Percentiles rank a stretch among this genome's conserved stretches.
phyloP scores from a whole-genome alignment of 2,329 filamentous ascomycete species.

The Fusarium sp. region DNA sequence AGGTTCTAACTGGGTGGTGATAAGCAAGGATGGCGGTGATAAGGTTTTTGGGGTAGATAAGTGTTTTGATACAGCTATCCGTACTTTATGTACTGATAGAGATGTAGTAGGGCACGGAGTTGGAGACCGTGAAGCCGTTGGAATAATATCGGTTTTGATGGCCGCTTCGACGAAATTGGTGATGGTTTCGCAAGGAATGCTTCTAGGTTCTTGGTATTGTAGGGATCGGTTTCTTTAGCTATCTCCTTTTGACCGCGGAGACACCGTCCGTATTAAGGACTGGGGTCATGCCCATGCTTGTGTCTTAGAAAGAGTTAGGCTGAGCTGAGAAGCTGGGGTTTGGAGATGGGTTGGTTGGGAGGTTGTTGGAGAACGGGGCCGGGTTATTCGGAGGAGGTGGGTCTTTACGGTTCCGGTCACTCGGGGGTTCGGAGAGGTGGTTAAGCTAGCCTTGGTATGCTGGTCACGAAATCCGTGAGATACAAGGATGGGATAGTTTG shows the following conservation, averaged over 20 bases:
- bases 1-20: conserved; percentile 11
- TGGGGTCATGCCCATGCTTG: neutral
- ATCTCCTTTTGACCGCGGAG: conserved; percentile 5
- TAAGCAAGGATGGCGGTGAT: conserved; percentile 30
- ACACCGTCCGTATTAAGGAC: neutral
- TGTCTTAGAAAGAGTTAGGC: neutral
- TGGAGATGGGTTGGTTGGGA: neutral
- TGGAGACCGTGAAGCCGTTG: conserved; percentile 23
- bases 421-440: conserved; percentile 5
- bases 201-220: conserved; percentile 14
- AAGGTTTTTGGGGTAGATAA: conserved; percentile 28
- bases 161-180: neutral
- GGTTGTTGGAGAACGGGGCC: neutral
- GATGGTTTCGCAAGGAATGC: conserved; percentile 9
- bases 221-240: conserved; percentile 24
- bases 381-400: conserved; percentile 11
- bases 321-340: conserved; percentile 1
- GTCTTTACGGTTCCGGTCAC: neutral
- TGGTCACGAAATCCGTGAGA: neutral
- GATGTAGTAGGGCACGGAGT: conserved; percentile 5
- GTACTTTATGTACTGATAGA: conserved; percentile 14
- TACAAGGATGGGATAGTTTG: neutral
- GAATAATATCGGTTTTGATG: neutral
- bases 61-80: neutral
- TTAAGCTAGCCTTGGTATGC: neutral